Base-by-base conservation (phyloP, 2,329 filamentous ascomycete species). In the Claviceps spartinae region DNA sequence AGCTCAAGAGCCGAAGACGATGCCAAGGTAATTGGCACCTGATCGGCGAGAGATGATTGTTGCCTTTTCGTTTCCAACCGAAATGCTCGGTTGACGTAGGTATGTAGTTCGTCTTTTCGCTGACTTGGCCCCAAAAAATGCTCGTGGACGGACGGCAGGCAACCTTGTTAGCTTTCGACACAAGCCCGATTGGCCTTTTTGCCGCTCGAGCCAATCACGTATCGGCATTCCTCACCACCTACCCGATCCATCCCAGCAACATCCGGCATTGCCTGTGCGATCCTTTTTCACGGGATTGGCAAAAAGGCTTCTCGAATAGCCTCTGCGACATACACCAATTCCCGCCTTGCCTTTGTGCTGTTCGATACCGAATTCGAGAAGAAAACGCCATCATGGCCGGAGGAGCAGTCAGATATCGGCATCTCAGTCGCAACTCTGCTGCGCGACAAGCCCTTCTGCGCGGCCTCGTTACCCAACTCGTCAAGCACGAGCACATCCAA, bases 381-480 rank as follows among this genome's bases (percentile, higher is more conserved):
- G 1, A 11, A 42, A 36, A 54, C 52, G 53, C 55, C 59, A 65
- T 54, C 60, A 95, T 96, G 90, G 89, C 88, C 58, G 89, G 89
- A 63, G 88, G 87, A 59, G 76, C 81, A 58, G 79, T 88, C 68
- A 94, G 89, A 73, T 95, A 91, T 73, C 85, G 93, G 60, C 87
- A 94, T 69, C 76, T 98, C 56, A 83, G 83, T 70, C 89, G 93
- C 61, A 78, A 81, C 59, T 95, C 89, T 49, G 76, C 91, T 52
- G 93, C 96, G 67, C 82, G 93, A 66, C 82, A 91, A 73, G 91
- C 93, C 50, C 81, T 98, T 60, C 83, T 98, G 59, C 88, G 93
- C 64, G 96, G 97, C 71, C 77, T 98, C 55, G 90, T 97, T 67
- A 95, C 91, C 59, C 93, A 91, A 51, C 85, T 98, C 59, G 86